phyloP scores from a whole-genome alignment of 352 stramenopile species.

The Pythium sukuiense region DNA sequence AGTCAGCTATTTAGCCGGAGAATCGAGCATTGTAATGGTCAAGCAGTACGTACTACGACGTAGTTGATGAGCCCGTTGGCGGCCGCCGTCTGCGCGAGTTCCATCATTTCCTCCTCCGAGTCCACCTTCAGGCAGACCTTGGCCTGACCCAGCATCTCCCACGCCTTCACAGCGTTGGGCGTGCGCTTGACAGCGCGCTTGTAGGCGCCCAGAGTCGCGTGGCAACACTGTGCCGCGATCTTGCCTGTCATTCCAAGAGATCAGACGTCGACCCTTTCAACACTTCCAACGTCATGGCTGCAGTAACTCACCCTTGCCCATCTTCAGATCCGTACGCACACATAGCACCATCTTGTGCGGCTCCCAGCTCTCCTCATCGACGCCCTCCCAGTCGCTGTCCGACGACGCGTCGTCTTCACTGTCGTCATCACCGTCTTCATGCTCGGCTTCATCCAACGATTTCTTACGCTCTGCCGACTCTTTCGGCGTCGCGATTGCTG shows the following conservation, averaged over 20 bases:
- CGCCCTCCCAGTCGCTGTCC: conserved; percentile 64
- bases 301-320: conserved; percentile 88
- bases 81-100: conserved; percentile 58
- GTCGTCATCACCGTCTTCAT: conserved; percentile 9
- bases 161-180: conserved; percentile 63
- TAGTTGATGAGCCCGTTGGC: conserved; percentile 75
- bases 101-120: conserved; percentile 81
- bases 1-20: neutral
- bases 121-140: conserved; percentile 88
- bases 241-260: conserved; percentile 46
- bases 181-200: conserved; percentile 88
- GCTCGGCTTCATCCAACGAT: conserved; percentile 6
- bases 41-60: conserved; percentile 53
- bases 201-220: conserved; percentile 94
- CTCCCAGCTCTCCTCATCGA: conserved; percentile 54
- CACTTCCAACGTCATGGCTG: neutral
- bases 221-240: conserved; percentile 85
- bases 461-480: conserved; percentile 8
- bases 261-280: neutral
- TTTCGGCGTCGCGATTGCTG: conserved; percentile 4
- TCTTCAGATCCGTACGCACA: conserved; percentile 94
- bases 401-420: conserved; percentile 32
- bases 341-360: conserved; percentile 95
- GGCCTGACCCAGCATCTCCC: conserved; percentile 83
- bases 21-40: neutral